phyloP scores from a whole-genome alignment of 345 rosid genomes.

The Melaleuca alternifolia region DNA sequence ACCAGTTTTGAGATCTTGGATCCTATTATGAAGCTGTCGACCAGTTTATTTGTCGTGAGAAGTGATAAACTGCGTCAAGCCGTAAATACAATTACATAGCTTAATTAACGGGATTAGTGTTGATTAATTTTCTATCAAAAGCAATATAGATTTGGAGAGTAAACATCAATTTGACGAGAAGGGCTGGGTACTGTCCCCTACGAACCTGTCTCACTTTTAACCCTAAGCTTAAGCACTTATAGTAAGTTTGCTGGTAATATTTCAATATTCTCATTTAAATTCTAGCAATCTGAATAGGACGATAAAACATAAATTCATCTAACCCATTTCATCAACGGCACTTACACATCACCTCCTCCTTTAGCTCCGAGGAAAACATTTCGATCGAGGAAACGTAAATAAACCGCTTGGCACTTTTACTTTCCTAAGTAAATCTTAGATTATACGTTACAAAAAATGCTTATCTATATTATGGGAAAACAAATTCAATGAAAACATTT shows the following conservation, averaged over 20 bases:
- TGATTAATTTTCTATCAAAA: not conserved
- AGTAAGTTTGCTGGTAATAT: not conserved
- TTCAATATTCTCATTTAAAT: not conserved
- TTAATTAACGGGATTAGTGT: not conserved
- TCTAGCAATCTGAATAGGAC: not conserved
- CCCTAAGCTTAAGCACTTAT: not conserved
- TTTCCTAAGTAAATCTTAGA: too few relatives aligned
- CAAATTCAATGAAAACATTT: too few relatives aligned
- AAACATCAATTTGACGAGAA: too few relatives aligned
- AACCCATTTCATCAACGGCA: not conserved
- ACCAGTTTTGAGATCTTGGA: not conserved
- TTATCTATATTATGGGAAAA: too few relatives aligned
- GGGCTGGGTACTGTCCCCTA: too few relatives aligned
- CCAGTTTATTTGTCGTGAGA: not conserved
- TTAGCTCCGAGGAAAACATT: too few relatives aligned
- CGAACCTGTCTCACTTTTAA: too few relatives aligned
- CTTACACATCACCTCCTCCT: not conserved
- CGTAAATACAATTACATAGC: not conserved
- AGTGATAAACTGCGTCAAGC: not conserved
- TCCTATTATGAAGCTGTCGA: not conserved
- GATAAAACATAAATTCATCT: not conserved
- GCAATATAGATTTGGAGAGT: too few relatives aligned
- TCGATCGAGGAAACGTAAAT: too few relatives aligned
- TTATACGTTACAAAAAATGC: too few relatives aligned
- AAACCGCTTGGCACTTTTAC: too few relatives aligned